Evolutionary conservation across 2,329 filamentous ascomycete species (phyloP), one percentile per base, ranked within the genome.

Genomic region (Gnomoniopsis smithogilvyi): DNA sequence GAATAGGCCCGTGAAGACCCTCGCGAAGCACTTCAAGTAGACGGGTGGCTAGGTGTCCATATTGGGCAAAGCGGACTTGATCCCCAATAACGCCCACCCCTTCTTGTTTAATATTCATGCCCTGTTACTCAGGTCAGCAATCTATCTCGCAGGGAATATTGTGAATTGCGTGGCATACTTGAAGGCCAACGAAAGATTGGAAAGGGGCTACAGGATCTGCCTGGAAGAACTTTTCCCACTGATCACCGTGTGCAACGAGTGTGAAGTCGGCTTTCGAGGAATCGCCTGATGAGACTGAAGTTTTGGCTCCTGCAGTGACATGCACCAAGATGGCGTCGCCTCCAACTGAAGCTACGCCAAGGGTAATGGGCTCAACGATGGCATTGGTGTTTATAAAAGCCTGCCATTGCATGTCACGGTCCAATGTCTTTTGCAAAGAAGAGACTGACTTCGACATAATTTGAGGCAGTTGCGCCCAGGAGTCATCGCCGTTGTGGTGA

Each of bases 21-120:
- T 80, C 77, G 56, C 78, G 78, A 0, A 76, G 67, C 6, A 81
- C 67, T 63, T 81, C 78, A 14, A 82, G 73, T 1, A 76, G 71
- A 22, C 78, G 76, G 43, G 73, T 49, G 17, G 71, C 77, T 72
- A 81, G 61, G 78, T 75, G 64, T 77, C 76, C 1, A 74, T 74
- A 73, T 73, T 54, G 41, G 14, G 41, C 24, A 33, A 22, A 80
- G 17, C 73, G 72, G 15, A 69, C 71, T 62, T 80, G 71, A 59
- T 79, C 72, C 24, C 79, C 79, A n/a, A 73, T 65, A 7, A 80
- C 72, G 24, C 76, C 72, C 45, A 78, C 77, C 21, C 78, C 78
- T 55, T 78, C 69, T 60, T 81, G 78, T 59, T 79, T 78, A 66
- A 76, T 74, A 62, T 77, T 80, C 78, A 54, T 54, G 2, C 21